A percentile compares a stretch with the other conserved stretches of the same genome.
These are phyloP conservation scores for Boletales sp. DNA, from an alignment of 768 basidiomycete genomes.

Conservation along the genomic window DNA sequence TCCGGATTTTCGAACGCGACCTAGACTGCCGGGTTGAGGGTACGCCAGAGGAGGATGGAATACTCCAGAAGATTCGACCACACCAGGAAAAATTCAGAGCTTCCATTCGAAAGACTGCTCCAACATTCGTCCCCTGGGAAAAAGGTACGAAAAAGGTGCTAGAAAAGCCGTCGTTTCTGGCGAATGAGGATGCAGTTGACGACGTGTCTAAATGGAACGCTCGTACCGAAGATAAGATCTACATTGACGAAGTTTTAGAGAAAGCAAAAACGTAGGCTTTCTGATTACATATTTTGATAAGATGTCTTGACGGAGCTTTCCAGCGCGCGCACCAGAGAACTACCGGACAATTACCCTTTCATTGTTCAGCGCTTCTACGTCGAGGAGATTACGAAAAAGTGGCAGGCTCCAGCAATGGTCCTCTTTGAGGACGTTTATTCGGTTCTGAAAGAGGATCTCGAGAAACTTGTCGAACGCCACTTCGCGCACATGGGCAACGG, in stretches of 20 bases:
- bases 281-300: too few species aligned
- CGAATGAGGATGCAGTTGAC: constrained; percentile 36
- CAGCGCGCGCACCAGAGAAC: constrained; percentile 68
- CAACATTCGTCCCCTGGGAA: constrained; percentile 53
- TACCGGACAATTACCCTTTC: constrained; percentile 66
- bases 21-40: constrained; percentile 49
- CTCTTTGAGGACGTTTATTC: constrained; percentile 42
- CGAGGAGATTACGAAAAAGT: constrained; percentile 38
- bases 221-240: constrained; percentile 26
- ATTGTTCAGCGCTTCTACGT: constrained; percentile 55
- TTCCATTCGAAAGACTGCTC: constrained; percentile 51
- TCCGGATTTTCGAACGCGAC: constrained; percentile 46
- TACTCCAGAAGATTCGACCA: constrained; percentile 55
- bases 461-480: constrained; percentile 42
- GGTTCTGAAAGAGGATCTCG: constrained; percentile 38
- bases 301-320: neutral
- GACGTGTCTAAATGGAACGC: neutral
- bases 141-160: constrained; percentile 6
- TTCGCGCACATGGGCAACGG: constrained; percentile 55
- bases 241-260: constrained; percentile 50
- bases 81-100: constrained; percentile 44
- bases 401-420: constrained; percentile 43
- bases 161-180: constrained; percentile 30
- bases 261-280: constrained; percentile 45
- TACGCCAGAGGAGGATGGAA: constrained; percentile 45